Evolutionary conservation across 257 asterid genomes (phyloP).

Genomic region (Rhazya stricta): DNA sequence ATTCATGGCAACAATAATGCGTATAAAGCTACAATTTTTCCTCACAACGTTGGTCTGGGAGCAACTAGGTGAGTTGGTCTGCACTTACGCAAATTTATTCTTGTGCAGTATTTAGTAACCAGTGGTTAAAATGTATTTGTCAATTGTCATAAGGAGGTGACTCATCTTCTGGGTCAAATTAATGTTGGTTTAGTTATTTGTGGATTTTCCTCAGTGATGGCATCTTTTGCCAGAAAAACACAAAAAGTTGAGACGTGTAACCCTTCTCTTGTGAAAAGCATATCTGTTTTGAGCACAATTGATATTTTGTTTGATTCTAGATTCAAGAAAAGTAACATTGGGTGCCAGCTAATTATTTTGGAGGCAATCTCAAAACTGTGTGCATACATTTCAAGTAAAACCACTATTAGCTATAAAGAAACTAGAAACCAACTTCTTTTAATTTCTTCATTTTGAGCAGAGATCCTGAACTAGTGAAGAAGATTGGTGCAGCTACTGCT

Average conservation of each 20-base stretch:
- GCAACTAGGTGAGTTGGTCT: constrained; percentile 49
- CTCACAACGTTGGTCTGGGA: constrained; percentile 68
- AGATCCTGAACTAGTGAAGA: constrained; percentile 53
- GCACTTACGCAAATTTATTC: not conserved
- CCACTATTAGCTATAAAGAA: too few relatives aligned
- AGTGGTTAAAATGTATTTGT: not conserved
- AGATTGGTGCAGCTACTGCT: constrained; percentile 71
- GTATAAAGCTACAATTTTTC: constrained; percentile 57
- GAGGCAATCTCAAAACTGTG: not conserved
- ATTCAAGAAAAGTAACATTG: not conserved
- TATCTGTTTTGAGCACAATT: not conserved
- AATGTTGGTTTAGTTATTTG: not conserved
- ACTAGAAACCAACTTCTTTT: not conserved
- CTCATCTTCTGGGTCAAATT: not conserved
- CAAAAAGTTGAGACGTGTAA: not conserved
- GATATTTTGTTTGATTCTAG: not conserved
- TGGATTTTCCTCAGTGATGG: not conserved
- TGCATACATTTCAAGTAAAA: too few relatives aligned
- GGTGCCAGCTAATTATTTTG: not conserved
- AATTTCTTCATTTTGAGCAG: constrained; percentile 24
- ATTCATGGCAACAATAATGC: constrained; percentile 61
- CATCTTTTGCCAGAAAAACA: too few relatives aligned
- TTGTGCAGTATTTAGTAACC: not conserved
- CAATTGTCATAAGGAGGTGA: not conserved
- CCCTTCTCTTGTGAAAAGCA: not conserved